A percentile compares a stretch with the other conserved stretches of the same genome.
Evolutionary conservation across 352 stramenopile genomes (phyloP).

Genomic region (Pythium folliculosum): DNA sequence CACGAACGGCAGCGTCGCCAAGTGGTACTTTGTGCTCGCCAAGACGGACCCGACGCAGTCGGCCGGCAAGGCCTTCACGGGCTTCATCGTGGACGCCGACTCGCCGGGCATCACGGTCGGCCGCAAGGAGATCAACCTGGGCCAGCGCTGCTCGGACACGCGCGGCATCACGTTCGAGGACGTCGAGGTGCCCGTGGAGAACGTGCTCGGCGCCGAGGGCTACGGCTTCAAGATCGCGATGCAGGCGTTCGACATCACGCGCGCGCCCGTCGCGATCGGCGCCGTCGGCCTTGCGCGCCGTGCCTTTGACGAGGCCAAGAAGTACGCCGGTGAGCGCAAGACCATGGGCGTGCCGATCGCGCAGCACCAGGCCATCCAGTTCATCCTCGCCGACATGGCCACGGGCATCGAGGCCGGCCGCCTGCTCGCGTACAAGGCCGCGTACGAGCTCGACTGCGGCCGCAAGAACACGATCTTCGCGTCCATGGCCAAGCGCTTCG

Average conservation of each 20-base stretch:
- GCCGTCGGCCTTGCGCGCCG: conserved; percentile 85
- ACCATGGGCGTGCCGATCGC: conserved; percentile 87
- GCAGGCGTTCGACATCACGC: conserved; percentile 91
- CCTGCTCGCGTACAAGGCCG: conserved; percentile 87
- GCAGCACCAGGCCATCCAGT: conserved; percentile 87
- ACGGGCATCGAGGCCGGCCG: conserved; percentile 88
- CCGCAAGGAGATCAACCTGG: conserved; percentile 91
- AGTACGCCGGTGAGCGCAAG: conserved; percentile 86
- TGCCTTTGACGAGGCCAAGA: conserved; percentile 88
- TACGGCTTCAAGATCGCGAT: conserved; percentile 94
- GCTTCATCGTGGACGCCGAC: conserved; percentile 90
- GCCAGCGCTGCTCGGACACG: conserved; percentile 91
- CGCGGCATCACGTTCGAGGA: conserved; percentile 91
- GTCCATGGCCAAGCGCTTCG: conserved; percentile 92
- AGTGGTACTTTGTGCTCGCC: conserved; percentile 91
- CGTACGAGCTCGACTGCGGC: conserved; percentile 88
- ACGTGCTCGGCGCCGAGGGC: conserved; percentile 84
- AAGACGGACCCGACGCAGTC: conserved; percentile 83
- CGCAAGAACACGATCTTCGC: conserved; percentile 90
- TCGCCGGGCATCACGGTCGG: conserved; percentile 85
- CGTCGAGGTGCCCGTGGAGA: conserved; percentile 85
- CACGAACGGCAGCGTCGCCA: conserved; percentile 90
- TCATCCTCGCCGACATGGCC: conserved; percentile 92
- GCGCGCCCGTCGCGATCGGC: conserved; percentile 84
- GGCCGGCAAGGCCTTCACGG: conserved; percentile 84